A percentile compares a stretch with the other conserved stretches of the same genome.
phyloP scores from a whole-genome alignment of 345 rosid species.

The Geranium brycei region DNA sequence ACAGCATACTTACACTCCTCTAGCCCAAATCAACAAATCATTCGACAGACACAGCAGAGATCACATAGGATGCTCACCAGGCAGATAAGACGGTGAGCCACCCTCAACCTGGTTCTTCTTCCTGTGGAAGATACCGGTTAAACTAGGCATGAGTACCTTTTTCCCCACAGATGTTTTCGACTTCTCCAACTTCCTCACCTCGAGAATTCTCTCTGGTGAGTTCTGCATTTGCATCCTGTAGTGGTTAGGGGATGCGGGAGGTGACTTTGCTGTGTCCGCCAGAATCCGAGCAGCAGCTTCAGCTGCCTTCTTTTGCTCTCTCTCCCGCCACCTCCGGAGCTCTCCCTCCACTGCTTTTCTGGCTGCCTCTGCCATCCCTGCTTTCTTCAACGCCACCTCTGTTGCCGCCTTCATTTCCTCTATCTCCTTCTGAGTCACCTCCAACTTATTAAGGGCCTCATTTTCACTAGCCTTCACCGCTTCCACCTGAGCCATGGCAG shows the following conservation, averaged over 20 bases:
- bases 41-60: conserved; percentile 7
- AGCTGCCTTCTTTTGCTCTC: conserved; percentile 82
- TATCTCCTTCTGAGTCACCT: conserved; percentile 59
- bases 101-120: conserved; percentile 80
- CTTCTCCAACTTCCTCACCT: conserved; percentile 46
- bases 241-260: conserved; percentile 53
- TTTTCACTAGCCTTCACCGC: conserved; percentile 90
- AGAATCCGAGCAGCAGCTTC: conserved; percentile 67
- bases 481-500: conserved; percentile 91
- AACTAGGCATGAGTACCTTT: conserved; percentile 50
- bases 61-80: conserved; percentile 58
- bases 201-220: conserved; percentile 19
- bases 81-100: conserved; percentile 69
- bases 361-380: conserved; percentile 95
- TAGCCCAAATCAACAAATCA: conserved; percentile 16
- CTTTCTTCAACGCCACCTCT: conserved; percentile 59
- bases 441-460: conserved; percentile 66
- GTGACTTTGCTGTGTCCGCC: conserved; percentile 50
- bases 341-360: conserved; percentile 91
- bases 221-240: conserved; percentile 42
- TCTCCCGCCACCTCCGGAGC: conserved; percentile 76
- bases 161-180: conserved; percentile 40
- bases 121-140: conserved; percentile 60
- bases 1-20: conserved; percentile 9
- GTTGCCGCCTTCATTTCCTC: conserved; percentile 64